Percentiles rank a stretch among this genome's conserved stretches.
Evolutionary conservation across 2,329 filamentous ascomycete species (phyloP).

Genomic region (Dendrostoma leiphaemia): DNA sequence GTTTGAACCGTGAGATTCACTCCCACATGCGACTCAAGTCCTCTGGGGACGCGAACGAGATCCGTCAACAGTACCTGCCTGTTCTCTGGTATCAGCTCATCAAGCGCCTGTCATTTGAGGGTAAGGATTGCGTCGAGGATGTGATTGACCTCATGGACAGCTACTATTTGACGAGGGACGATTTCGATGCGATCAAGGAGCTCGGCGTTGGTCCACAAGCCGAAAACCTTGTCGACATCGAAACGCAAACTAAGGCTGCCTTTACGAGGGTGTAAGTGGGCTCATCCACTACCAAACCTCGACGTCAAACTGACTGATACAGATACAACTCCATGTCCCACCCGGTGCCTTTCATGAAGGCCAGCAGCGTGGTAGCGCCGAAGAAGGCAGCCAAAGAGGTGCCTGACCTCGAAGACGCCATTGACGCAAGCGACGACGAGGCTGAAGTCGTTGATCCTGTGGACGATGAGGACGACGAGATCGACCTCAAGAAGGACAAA

Average conservation of each 20-base stretch:
- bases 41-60: constrained; percentile 88
- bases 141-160: constrained; percentile 96
- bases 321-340: constrained; percentile 87
- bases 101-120: constrained; percentile 70
- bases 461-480: constrained; percentile 71
- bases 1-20: constrained; percentile 89
- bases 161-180: constrained; percentile 91
- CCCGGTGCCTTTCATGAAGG: constrained; percentile 95
- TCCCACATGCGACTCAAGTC: constrained; percentile 92
- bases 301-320: constrained; percentile 19
- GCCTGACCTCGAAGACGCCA: constrained; percentile 92
- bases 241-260: constrained; percentile 79
- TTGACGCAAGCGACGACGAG: constrained; percentile 88
- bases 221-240: constrained; percentile 72
- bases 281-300: not conserved
- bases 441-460: constrained; percentile 57
- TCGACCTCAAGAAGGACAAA: constrained; percentile 91
- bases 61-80: constrained; percentile 92
- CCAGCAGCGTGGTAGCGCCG: constrained; percentile 70
- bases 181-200: constrained; percentile 91
- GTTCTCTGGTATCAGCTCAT: constrained; percentile 80
- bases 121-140: constrained; percentile 76
- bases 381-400: constrained; percentile 72
- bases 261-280: constrained; percentile 83
- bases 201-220: constrained; percentile 84